Evolutionary conservation across 2,329 filamentous ascomycete genomes (phyloP), one percentile per base, ranked within the genome.

Genomic region (Diaporthe helianthi): DNA sequence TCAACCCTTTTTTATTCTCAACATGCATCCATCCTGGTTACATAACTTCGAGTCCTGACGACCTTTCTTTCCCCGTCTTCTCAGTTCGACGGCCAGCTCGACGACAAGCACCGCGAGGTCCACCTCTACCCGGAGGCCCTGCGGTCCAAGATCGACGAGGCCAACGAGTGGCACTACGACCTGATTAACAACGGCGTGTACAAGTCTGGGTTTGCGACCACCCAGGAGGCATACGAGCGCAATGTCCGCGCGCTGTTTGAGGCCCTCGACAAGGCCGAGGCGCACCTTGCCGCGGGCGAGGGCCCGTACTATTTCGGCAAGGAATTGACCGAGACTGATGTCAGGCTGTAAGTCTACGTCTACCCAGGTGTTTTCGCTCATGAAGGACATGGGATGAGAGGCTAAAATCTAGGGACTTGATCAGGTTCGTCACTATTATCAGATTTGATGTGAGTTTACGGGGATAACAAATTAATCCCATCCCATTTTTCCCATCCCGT

Each of bases 131-230:
- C 94, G 0, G 77, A 85, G 52, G 76, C 83, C 0, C 82, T 97
- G n/a, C 85, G 84, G 52, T 75, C 75, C 49, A 79, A 91, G 63
- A 97, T 98, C 74, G 93, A 98, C 71, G 87, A 88, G 71, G 84
- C 90, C 54, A 92, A 97, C 78, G 86, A 85, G 65, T 97, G 94
- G 93, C 93, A 90, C 33, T 97, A 97, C 80, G 85, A 90, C 75
- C 76, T 81, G 51, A 89, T 92, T 81, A 92, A 92, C 80, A 92
- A 92, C 76, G 90, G 90, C 72, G 89, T 92, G 63, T 91, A 91
- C 82, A 90, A 90, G 81, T 88, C 89, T 70, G 94, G 94, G 44
- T 97, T 97, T 76, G 94, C 94, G 33, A 94, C 90, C 4, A 92
- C 91, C 1, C 91, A 95, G 80, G 87, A 89, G 73, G 93, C 93